Evolutionary conservation across 2,329 filamentous ascomycete genomes (phyloP).

Genomic region (Fusarium decemcellulare): DNA sequence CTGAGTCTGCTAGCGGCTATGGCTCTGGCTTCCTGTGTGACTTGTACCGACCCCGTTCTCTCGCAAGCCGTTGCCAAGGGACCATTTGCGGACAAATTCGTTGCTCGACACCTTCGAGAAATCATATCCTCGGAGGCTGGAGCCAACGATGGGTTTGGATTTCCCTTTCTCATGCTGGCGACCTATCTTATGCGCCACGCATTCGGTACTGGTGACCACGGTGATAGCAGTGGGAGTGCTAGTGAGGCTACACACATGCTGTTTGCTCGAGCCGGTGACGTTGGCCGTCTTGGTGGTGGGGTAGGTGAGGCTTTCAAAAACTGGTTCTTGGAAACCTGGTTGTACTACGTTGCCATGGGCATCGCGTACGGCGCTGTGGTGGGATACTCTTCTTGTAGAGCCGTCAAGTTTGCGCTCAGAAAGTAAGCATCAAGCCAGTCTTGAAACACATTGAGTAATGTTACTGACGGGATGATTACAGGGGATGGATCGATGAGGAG

Average conservation of each 20-base stretch:
- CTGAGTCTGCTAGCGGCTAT: conserved; percentile 67
- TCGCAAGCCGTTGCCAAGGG: conserved; percentile 75
- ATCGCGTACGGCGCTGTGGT: conserved; percentile 66
- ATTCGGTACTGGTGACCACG: conserved; percentile 50
- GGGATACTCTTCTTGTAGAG: conserved; percentile 63
- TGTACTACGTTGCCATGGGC: conserved; percentile 71
- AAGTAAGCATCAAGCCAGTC: conserved; percentile 38
- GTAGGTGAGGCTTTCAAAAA: conserved; percentile 65
- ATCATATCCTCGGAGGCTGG: conserved; percentile 74
- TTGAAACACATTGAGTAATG: background rate
- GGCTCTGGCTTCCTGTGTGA: conserved; percentile 72
- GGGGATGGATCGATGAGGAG: conserved; percentile 69
- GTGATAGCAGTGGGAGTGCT: background rate
- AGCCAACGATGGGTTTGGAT: conserved; percentile 73
- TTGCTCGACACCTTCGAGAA: conserved; percentile 68
- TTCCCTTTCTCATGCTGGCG: conserved; percentile 72
- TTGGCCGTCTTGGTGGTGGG: conserved; percentile 67
- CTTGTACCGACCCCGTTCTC: conserved; percentile 73
- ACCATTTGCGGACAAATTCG: conserved; percentile 71
- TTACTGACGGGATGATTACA: conserved; percentile 34
- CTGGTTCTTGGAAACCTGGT: conserved; percentile 72
- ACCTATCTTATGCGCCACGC: conserved; percentile 70
- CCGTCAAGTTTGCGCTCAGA: conserved; percentile 59
- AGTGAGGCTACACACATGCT: conserved; percentile 16
- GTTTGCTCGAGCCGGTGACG: conserved; percentile 48